Conservation (phyloP, 345 rosid species). For the Euphorbia tirucalli region DNA sequence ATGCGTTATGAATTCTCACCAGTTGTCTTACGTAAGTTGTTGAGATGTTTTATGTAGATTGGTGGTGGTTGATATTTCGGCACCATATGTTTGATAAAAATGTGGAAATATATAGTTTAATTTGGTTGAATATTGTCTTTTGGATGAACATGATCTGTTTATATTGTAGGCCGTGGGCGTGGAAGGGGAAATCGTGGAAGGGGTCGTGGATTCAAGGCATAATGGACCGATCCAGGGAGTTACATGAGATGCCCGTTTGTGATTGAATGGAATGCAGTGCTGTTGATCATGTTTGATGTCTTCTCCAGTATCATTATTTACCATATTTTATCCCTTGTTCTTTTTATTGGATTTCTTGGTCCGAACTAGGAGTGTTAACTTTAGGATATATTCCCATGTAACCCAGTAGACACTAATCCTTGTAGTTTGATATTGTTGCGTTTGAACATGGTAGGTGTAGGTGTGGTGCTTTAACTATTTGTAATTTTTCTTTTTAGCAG, state of each 20-base stretch:
- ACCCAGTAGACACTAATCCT: slow-evolving; percentile 20
- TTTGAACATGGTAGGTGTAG: slow-evolving; percentile 29
- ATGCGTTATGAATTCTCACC: neutral
- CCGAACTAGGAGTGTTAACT: slow-evolving; percentile 16
- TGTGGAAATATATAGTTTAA: neutral
- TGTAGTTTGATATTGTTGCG: slow-evolving; percentile 13
- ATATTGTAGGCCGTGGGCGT: slow-evolving; percentile 21
- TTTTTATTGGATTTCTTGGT: neutral
- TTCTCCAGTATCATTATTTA: slow-evolving; percentile 26
- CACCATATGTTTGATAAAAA: neutral
- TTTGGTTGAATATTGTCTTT: neutral
- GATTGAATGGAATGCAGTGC: slow-evolving; percentile 8
- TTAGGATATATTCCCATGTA: slow-evolving; percentile 26
- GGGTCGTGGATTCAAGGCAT: slow-evolving; percentile 60
- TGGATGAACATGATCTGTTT: neutral
- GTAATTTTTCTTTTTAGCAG: slow-evolving; percentile 35
- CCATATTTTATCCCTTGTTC: slow-evolving; percentile 26
- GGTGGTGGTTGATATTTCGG: neutral
- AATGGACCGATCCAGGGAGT: slow-evolving; percentile 56
- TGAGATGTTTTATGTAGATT: neutral
- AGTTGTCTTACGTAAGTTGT: neutral
- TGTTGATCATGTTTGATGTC: slow-evolving; percentile 5
- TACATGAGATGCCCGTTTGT: slow-evolving; percentile 35
- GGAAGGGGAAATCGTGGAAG: slow-evolving; percentile 57
- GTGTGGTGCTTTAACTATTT: slow-evolving; percentile 35